phyloP scores from a whole-genome alignment of 169 alveolate genomes.

The Amoebophrya sp. region DNA sequence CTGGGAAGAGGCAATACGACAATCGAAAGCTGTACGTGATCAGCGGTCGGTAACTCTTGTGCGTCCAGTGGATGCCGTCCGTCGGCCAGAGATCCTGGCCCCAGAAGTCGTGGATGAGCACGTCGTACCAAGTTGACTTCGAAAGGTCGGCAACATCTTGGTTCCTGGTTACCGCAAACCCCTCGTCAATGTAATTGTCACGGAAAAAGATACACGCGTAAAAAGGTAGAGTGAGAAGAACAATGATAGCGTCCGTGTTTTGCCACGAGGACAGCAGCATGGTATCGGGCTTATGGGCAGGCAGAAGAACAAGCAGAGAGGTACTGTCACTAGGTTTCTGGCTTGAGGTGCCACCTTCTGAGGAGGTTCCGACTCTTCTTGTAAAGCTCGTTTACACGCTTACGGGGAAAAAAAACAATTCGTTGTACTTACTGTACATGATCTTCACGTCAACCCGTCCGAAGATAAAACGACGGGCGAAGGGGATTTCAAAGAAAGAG shows the following conservation, averaged over 20 bases:
- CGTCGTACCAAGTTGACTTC: not conserved
- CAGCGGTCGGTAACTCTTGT: conserved; percentile 34
- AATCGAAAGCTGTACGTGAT: conserved; percentile 8
- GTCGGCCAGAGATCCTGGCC: conserved; percentile 24
- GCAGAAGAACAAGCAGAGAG: no score
- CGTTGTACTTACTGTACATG: no score
- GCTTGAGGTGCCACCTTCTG: no score
- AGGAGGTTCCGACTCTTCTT: no score
- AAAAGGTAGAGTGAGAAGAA: not conserved
- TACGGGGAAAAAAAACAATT: no score
- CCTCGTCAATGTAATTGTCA: not conserved
- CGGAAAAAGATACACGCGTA: not conserved
- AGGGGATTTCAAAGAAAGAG: no score
- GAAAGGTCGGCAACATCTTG: not conserved
- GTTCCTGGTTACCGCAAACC: not conserved
- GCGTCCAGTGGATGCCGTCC: conserved; percentile 30
- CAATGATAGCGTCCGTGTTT: conserved; percentile 34
- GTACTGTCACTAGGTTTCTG: no score
- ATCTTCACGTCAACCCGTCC: no score
- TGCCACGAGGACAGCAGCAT: conserved; percentile 41
- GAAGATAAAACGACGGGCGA: no score
- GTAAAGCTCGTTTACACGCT: no score
- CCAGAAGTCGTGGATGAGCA: conserved; percentile 34
- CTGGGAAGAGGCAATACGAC: not conserved
- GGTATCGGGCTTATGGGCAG: no score